Evolutionary conservation across 208 protist genomes (phyloP), one percentile per base, ranked within the genome.

Genomic region (Trypanosoma congolense): DNA sequence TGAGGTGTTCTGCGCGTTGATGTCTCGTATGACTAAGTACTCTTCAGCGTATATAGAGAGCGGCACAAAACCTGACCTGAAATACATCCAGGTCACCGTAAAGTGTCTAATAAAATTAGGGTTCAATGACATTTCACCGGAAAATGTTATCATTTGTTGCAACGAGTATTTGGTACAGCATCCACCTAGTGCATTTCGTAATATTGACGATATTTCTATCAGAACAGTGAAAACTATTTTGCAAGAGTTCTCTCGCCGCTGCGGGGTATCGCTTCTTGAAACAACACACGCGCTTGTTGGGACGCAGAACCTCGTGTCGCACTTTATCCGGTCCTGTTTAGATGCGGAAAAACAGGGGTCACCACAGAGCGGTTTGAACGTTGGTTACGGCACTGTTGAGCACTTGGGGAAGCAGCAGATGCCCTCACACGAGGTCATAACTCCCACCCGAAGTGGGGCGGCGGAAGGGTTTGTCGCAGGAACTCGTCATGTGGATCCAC

Each of bases 151-250:
- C 22, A 45, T 92, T 6, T 87, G 87, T 66, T 87, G 83, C 43
- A 80, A 96, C 54, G 82, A 88, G 50, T 96, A 90, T 55, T 72
- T 96, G 18, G 56, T 93, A 38, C 79, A 88, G 60, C 81, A 96
- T 65, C 90, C 90, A 3, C 90, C 90, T 2, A 94, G 83, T 52
- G 70, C 78, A 1, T 93, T 96, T 49, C 83, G 82, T 29, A 72
- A 80, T 29, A 73, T 88, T 26, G 81, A 93, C 53, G 90, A 96
- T 55, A 43, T 93, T 30, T 75, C 87, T 3, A 84, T 96, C 24
- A 78, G 90, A 36, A 93, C 85, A 2, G 72, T 96, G 19, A 96
- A 96, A 71, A 94, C 87, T 0, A 75, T 93, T 24, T 57, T 96
- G 46, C 85, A 93, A 58, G 82, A 73, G 48, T 53, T 75, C 4